Conservation (phyloP, 2,329 filamentous ascomycete genomes). For the Macrophomina pseudophaseolina region DNA sequence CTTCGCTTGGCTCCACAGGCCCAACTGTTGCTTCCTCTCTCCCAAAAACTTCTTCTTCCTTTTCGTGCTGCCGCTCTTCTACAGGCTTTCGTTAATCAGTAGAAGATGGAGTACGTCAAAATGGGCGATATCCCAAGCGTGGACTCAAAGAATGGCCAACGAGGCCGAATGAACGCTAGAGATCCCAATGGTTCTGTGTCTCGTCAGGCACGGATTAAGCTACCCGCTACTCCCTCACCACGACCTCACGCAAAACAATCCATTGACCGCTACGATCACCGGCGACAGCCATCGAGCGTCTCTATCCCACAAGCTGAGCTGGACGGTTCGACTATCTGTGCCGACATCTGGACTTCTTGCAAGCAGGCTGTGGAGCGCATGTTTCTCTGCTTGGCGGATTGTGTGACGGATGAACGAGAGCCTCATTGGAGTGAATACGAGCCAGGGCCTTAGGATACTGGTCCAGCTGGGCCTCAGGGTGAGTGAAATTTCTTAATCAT, state of each 20-base stretch:
- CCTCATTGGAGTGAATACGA: not conserved
- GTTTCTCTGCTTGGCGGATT: not conserved
- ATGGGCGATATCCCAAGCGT: not conserved
- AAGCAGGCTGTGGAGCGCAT: not conserved
- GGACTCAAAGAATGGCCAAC: not conserved
- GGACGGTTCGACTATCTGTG: not conserved
- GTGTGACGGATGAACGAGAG: not conserved
- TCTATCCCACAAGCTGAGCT: not conserved
- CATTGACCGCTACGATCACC: not conserved
- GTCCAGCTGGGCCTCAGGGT: not conserved
- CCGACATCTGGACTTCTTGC: not conserved
- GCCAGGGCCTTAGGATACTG: not conserved
- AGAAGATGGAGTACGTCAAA: not conserved
- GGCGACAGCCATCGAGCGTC: not conserved
- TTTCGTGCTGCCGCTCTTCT: not conserved
- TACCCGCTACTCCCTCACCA: not conserved
- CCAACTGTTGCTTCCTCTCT: too few relatives aligned
- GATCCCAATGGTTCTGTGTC: not conserved
- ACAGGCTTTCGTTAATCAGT: not conserved
- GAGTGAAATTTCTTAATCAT: not conserved
- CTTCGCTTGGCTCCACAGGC: too few relatives aligned
- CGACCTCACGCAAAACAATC: not conserved
- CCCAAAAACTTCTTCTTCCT: too few relatives aligned
- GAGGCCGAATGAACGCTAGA: not conserved
- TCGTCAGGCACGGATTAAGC: not conserved